Conservation (phyloP, 164 flowering plant species). For the Chimonanthus praecox region DNA sequence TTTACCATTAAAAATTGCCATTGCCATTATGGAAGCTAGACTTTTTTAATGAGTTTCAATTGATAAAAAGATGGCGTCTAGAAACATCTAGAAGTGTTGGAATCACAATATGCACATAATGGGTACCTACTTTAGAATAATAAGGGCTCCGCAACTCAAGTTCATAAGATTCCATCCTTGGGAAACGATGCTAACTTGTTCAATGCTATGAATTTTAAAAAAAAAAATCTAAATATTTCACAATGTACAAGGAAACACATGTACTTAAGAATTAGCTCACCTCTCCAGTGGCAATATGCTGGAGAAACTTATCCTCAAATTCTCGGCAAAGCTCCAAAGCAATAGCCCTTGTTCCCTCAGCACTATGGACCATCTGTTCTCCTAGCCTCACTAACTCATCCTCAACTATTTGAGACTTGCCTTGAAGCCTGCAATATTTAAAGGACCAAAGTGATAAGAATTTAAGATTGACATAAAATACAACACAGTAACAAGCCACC, state of each 20-base stretch:
- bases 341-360: slow-evolving; percentile 93
- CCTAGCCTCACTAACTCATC: slow-evolving; percentile 88
- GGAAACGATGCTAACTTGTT: no score
- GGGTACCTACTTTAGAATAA: no score
- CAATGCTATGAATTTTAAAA: no score
- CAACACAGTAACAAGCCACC: neutral
- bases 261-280: slow-evolving; percentile 31
- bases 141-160: no score
- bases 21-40: no score
- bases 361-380: slow-evolving; percentile 71
- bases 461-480: neutral
- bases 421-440: slow-evolving; percentile 60
- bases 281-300: slow-evolving; percentile 88
- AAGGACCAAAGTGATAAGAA: neutral
- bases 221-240: neutral
- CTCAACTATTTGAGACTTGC: slow-evolving; percentile 85
- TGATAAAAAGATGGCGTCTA: no score
- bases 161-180: no score
- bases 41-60: no score
- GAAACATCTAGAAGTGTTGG: no score
- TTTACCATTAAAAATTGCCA: no score
- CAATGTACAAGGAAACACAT: neutral
- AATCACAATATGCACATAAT: no score
- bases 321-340: slow-evolving; percentile 99
- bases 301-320: slow-evolving; percentile 95